Base-by-base conservation (phyloP, 495 filamentous ascomycete species). In the Aspergillus biplanus region DNA sequence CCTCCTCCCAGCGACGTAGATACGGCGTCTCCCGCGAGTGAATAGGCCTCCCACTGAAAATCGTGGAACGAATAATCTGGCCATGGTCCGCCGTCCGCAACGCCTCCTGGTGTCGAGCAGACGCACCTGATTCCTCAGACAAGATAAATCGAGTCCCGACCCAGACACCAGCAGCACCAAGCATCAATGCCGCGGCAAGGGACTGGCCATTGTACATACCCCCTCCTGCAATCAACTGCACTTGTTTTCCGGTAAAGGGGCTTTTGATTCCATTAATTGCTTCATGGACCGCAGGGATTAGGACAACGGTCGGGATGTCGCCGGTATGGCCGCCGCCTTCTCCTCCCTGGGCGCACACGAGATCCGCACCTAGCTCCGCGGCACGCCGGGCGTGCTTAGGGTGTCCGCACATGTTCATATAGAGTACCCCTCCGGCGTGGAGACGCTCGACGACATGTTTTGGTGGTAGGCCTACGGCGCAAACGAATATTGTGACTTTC, bases 331-430 rank as follows among this genome's bases (percentile, higher is more conserved):
- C 92, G 72, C 92, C 92, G 56, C 92, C 92, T 75, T 97, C 92
- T 63, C 92, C 92, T 73, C 92, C 92, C 75, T 97, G 92, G 33
- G 92, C 92, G 77, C 92, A 96, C 77, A 97, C 96, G 65, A 96
- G 88, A 74, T 97, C 92, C 63, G 84, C 89, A 68, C 95, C 95
- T 53, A 92, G 84, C 16, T 92, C 94, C 59, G 98, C 82, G 73
- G 90, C 90, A 84, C 97, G 97, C 74, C 89, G 83, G 55, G 97
- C 93, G 80, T 99, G 95, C 86, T 99, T 99, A 65, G 96, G 96
- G 85, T 98, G 95, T 60, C 94, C 95, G 75, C 98, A 95, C 95
- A 99, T 99, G 87, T 99, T 99, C 95, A 99, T 99, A 86, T 94
- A 96, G 59, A 96, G 83, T 63, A 99, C 83, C 57, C 93, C 93